Evolutionary conservation across 1,139 yeast genomes (phyloP).

Genomic region (Taphrina deformans): DNA sequence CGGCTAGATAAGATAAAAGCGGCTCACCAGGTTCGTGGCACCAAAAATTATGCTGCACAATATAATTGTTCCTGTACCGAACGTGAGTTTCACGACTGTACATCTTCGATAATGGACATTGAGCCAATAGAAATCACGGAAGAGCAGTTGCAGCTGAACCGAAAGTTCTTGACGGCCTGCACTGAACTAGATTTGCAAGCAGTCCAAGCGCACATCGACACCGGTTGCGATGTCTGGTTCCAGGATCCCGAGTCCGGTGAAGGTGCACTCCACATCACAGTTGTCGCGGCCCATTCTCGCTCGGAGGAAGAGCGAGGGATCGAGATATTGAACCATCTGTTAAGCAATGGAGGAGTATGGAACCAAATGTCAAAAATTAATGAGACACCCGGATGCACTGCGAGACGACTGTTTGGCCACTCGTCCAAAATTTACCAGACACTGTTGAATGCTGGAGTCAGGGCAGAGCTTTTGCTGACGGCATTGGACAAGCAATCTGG

Average conservation of each 20-base stretch:
- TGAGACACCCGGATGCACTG: conserved; percentile 46
- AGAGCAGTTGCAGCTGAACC: conserved; percentile 24
- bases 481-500: conserved; percentile 52
- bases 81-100: too few species aligned
- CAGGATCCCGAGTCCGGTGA: conserved; percentile 31
- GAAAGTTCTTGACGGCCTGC: conserved; percentile 24
- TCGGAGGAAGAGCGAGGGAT: neutral
- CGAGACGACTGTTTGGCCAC: conserved; percentile 45
- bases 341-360: conserved; percentile 35
- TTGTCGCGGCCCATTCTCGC: neutral
- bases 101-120: conserved; percentile 13
- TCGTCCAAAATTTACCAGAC: conserved; percentile 49
- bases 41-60: neutral
- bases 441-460: conserved; percentile 81
- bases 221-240: conserved; percentile 31
- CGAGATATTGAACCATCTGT: conserved; percentile 5
- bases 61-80: too few species aligned
- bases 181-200: conserved; percentile 13
- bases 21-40: neutral
- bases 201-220: conserved; percentile 11
- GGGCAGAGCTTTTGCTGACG: conserved; percentile 80
- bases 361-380: conserved; percentile 50
- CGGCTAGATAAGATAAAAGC: conserved; percentile 4
- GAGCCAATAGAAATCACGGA: conserved; percentile 9
- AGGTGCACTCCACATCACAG: conserved; percentile 32